Evolutionary conservation across 1,284 basidiomycete species (phyloP), one percentile per base, ranked within the genome.

Genomic region (Mycena sp.): DNA sequence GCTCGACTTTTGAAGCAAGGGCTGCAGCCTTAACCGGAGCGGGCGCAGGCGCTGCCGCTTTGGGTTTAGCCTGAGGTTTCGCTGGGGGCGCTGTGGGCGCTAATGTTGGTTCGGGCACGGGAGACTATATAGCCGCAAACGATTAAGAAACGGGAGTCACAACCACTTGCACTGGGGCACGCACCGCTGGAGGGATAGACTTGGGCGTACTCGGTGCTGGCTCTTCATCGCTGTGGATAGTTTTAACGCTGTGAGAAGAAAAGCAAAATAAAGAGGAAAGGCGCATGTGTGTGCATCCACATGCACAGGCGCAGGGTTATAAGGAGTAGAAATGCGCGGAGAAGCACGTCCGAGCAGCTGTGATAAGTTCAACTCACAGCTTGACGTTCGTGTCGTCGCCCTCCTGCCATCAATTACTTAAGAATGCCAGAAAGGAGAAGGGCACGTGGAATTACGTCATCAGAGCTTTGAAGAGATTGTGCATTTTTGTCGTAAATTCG

Each of bases 181-280:
- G 7, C 46, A 58, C 59, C 57, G 48, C 3, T 32, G 54, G 12
- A 37, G 41, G 40, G 44, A 53, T 60, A 60, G 62, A 26, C 49
- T 62, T 64, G 59, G 58, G 21, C 57, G 37, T 62, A 65, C 51
- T 67, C 69, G 64, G 58, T 67, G 76, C 61, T 52, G 74, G 71
- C 63, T 78, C 78, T 60, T 78, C 80, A 68, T 84, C 80, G 69
- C 85, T 86, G 76, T 78, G 77, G 70, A 77, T 43, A 58, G 65
- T 54, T 63, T 63, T 55, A 67, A 58, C 60, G 63, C 77, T 74
- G 76, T 84, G 78, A 83, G 83, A 83, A 74, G 77, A 79, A 71
- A 84, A 87, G 73, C 62, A 85, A 70, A 86, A 73, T 48, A 86
- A 75, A 67, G 81, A 80, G 68, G 76, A 80, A 71, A 85, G 74